Percentiles rank a stretch among this genome's conserved stretches.
These are phyloP conservation scores for Rhodotorula sp. DNA, from an alignment of 1,284 basidiomycete species.

Conservation along the genomic window DNA sequence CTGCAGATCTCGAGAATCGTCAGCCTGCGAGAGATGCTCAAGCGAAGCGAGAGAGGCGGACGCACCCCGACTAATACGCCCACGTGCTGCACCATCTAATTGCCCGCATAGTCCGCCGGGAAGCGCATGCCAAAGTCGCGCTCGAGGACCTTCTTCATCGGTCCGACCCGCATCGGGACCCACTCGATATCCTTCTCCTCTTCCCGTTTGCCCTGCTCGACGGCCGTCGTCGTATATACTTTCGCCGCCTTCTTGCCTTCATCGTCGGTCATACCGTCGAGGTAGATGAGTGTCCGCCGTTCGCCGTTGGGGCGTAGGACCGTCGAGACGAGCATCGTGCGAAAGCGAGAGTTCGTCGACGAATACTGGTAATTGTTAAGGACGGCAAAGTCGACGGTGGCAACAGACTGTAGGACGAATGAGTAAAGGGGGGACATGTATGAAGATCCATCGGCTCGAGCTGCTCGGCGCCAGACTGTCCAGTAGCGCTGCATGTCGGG, in stretches of 20 bases:
- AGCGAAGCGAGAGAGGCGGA: not conserved
- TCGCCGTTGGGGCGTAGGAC: conserved; percentile 8
- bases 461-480: conserved; percentile 3
- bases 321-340: conserved; percentile 19
- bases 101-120: conserved; percentile 13
- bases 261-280: conserved; percentile 9
- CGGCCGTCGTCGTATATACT: conserved; percentile 13
- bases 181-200: conserved; percentile 2
- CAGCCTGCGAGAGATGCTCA: too few species aligned
- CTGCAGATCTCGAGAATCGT: too few species aligned
- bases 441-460: not conserved
- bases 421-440: conserved; percentile 14
- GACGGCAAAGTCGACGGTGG: conserved; percentile 15
- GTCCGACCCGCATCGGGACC: conserved; percentile 19
- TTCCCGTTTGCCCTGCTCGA: not conserved
- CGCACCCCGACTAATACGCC: not conserved
- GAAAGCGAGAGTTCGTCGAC: conserved; percentile 5
- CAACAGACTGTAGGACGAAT: conserved; percentile 18
- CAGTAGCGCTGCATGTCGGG: conserved; percentile 6
- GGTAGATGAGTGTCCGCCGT: conserved; percentile 18
- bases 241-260: conserved; percentile 12
- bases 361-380: conserved; percentile 30
- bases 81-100: not conserved
- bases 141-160: conserved; percentile 15
- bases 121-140: conserved; percentile 22